These are phyloP conservation scores for Aphanomyces invadans DNA, from an alignment of 352 stramenopile genomes.

Conservation along the genomic window DNA sequence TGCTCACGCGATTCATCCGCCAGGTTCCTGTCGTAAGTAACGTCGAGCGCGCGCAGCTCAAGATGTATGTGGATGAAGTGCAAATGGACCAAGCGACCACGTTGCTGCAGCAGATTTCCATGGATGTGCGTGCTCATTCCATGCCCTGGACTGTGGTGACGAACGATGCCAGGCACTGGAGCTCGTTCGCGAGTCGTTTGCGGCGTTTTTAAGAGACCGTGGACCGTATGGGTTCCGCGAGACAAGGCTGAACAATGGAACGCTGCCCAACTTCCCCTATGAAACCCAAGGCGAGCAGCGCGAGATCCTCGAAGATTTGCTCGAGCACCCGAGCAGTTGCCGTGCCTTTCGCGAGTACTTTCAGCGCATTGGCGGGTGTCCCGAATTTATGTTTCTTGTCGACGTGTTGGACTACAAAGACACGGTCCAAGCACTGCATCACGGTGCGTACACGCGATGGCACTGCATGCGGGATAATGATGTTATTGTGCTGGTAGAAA, in stretches of 20 bases:
- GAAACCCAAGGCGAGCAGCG: conserved; percentile 12
- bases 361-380: conserved; percentile 5
- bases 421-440: conserved; percentile 48
- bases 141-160: not conserved
- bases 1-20: not conserved
- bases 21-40: conserved; percentile 11
- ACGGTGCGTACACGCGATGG: too few species aligned
- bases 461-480: too few species aligned
- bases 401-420: conserved; percentile 61
- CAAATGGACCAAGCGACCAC: conserved; percentile 3
- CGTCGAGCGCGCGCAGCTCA: conserved; percentile 9
- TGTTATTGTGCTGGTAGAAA: conserved; percentile 1
- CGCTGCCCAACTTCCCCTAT: conserved; percentile 13
- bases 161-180: not conserved
- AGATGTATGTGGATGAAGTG: conserved; percentile 3
- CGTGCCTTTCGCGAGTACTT: conserved; percentile 15
- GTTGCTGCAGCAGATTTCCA: not conserved
- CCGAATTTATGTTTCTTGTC: conserved; percentile 43
- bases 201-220: not conserved
- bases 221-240: not conserved
- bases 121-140: not conserved
- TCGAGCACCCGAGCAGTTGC: conserved; percentile 2
- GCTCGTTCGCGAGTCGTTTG: conserved; percentile 7
- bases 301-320: conserved; percentile 15
- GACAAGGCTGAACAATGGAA: not conserved